Conservation (phyloP, 495 filamentous ascomycete genomes). For the Lasiosphaeria miniovina region DNA sequence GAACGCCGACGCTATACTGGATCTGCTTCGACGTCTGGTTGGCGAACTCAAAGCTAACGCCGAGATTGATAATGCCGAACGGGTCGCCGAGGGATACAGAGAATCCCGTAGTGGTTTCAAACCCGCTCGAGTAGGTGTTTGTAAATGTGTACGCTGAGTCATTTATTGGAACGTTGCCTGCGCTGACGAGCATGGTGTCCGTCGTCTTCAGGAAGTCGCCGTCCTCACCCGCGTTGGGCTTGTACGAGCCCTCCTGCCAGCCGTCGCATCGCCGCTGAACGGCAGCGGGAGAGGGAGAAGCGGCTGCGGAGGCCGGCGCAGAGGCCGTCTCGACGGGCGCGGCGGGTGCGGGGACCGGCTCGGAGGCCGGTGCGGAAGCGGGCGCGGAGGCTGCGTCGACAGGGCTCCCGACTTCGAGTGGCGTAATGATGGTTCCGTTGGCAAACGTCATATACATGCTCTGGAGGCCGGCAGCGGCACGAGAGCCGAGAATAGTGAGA, state of each 20-base stretch:
- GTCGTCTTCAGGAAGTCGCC: not conserved
- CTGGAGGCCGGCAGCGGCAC: not conserved
- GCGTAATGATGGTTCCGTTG: slow-evolving; percentile 7
- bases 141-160: not conserved
- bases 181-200: not conserved
- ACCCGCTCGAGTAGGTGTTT: not conserved
- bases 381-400: not conserved
- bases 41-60: not conserved
- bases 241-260: not conserved
- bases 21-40: not conserved
- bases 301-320: no score
- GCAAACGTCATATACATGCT: slow-evolving; percentile 2
- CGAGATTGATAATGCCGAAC: not conserved
- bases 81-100: not conserved
- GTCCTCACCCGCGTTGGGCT: not conserved
- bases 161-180: not conserved
- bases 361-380: no score
- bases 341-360: no score
- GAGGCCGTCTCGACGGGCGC: no score
- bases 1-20: not conserved
- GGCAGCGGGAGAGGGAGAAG: not conserved
- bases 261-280: not conserved
- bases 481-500: not conserved
- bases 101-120: not conserved
- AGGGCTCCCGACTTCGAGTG: slow-evolving; percentile 1